phyloP scores from a whole-genome alignment of 305 asterid species.

The Withania somnifera region DNA sequence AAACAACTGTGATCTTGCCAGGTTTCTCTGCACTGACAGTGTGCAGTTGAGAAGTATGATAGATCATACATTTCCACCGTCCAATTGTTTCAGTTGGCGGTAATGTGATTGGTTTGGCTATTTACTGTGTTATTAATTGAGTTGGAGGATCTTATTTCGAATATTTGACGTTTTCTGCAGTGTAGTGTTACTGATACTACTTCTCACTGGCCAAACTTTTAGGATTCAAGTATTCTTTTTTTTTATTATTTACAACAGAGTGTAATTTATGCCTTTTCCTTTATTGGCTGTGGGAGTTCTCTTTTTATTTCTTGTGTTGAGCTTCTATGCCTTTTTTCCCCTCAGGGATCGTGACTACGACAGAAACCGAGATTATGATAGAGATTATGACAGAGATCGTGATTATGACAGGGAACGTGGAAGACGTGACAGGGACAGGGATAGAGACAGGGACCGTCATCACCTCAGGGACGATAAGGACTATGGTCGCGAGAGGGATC shows the following conservation, averaged over 20 bases:
- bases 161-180: not conserved
- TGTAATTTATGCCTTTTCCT: not conserved
- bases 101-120: not conserved
- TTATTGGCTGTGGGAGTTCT: not conserved
- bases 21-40: conserved; percentile 99
- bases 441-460: conserved; percentile 45
- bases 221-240: not conserved
- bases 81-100: not conserved
- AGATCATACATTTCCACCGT: conserved; percentile 45
- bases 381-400: conserved; percentile 38
- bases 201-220: not conserved
- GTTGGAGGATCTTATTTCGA: not conserved
- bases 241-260: not conserved
- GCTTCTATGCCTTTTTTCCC: conserved; percentile 11
- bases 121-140: not conserved
- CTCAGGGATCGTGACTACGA: conserved; percentile 49
- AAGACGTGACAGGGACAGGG: conserved; percentile 25
- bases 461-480: conserved; percentile 60
- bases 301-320: not conserved
- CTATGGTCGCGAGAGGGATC: conserved; percentile 55
- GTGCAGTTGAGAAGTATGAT: conserved; percentile 99
- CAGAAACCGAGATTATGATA: conserved; percentile 45
- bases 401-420: conserved; percentile 61
- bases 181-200: not conserved
- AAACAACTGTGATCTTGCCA: conserved; percentile 69